Conservation (phyloP, 2,329 filamentous ascomycete genomes). For the Fusarium sp. region DNA sequence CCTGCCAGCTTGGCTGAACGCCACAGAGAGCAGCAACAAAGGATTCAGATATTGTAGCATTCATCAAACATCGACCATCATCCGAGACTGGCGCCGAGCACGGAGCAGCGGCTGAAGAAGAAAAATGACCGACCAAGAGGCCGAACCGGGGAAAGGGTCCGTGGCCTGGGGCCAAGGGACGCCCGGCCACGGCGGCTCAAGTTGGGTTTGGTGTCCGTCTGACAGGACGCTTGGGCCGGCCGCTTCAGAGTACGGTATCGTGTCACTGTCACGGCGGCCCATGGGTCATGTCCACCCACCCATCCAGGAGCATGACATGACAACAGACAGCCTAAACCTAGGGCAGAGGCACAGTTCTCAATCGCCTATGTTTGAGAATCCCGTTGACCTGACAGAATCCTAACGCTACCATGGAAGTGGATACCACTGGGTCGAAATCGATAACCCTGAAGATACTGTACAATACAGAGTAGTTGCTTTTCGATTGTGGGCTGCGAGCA, state of each 20-base stretch:
- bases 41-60: conserved; percentile 10
- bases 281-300: neutral
- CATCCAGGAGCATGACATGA: neutral
- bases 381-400: conserved; percentile 11
- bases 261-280: conserved; percentile 8
- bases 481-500: conserved; percentile 21
- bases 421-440: conserved; percentile 30
- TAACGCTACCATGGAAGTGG: conserved; percentile 25
- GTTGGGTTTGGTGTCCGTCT: conserved; percentile 40
- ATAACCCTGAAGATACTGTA: conserved; percentile 20
- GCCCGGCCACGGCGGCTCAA: conserved; percentile 40
- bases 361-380: conserved; percentile 5
- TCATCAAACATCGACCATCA: conserved; percentile 27
- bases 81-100: conserved; percentile 34
- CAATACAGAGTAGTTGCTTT: no score
- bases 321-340: conserved; percentile 12
- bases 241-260: conserved; percentile 25
- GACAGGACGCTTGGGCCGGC: conserved; percentile 49
- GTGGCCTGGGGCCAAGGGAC: conserved; percentile 28
- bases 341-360: conserved; percentile 18
- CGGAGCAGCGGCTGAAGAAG: conserved; percentile 36
- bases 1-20: neutral
- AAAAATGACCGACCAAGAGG: conserved; percentile 47
- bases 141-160: conserved; percentile 45
- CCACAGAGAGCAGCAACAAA: neutral